A percentile compares a stretch with the other conserved stretches of the same genome.
Conservation (phyloP, 208 protist species). For the Balamuthia mandrillaris region DNA sequence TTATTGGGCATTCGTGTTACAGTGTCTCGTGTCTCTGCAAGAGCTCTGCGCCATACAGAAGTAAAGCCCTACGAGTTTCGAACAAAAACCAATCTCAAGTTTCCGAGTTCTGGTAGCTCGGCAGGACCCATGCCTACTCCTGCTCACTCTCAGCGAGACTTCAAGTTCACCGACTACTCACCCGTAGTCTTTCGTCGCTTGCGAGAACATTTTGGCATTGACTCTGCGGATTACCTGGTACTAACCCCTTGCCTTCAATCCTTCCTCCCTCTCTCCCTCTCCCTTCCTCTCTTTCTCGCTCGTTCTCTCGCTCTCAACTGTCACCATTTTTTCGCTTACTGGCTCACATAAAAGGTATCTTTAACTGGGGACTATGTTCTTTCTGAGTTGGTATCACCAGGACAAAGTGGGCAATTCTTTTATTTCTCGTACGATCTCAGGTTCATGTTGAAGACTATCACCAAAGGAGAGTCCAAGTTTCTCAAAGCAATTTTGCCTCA, state of each 20-base stretch:
- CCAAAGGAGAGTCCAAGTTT: neutral
- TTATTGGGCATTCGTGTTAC: constrained; percentile 20
- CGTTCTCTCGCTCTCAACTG: neutral
- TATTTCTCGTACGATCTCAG: constrained; percentile 18
- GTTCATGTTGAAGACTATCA: constrained; percentile 19
- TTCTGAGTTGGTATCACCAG: neutral
- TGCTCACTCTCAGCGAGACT: neutral
- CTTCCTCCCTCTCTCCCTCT: too few relatives aligned
- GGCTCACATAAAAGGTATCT: neutral
- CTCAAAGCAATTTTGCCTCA: neutral
- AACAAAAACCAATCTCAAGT: neutral
- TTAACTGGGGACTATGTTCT: constrained; percentile 1
- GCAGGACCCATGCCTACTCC: neutral
- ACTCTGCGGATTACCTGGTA: constrained; percentile 5
- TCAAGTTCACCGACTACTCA: constrained; percentile 3
- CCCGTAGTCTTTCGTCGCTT: constrained; percentile 3
- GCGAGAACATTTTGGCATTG: neutral
- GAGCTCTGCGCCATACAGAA: neutral
- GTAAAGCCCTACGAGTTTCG: neutral
- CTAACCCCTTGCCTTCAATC: neutral
- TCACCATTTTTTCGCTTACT: neutral
- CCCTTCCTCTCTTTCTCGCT: neutral
- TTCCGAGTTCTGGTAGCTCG: neutral
- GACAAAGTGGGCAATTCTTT: constrained; percentile 8
- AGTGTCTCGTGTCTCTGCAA: neutral